These are phyloP conservation scores for Paramecium tetraurelia DNA, from an alignment of 73 alveolate species.

Conservation along the genomic window DNA sequence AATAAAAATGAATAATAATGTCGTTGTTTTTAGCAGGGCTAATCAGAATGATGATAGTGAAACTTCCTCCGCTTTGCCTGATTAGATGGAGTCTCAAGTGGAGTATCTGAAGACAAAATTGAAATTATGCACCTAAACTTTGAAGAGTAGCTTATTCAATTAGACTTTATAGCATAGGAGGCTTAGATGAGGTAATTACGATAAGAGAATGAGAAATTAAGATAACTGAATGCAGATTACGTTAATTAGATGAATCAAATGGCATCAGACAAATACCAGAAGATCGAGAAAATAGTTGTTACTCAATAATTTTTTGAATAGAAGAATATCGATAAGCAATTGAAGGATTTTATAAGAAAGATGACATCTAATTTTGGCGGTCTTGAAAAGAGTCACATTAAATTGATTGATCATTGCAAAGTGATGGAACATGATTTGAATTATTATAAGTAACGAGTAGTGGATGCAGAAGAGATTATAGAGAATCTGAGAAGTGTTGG, in stretches of 20 bases:
- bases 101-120: conserved; percentile 19
- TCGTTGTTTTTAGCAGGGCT: neutral
- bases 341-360: conserved; percentile 59
- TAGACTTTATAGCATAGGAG: neutral
- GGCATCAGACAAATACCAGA: conserved; percentile 50
- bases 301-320: conserved; percentile 55
- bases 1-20: neutral
- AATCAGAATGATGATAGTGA: conserved; percentile 10
- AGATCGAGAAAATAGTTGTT: conserved; percentile 53
- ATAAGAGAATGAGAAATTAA: conserved; percentile 54
- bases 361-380: conserved; percentile 54
- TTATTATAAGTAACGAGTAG: conserved; percentile 45
- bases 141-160: neutral
- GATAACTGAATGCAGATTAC: conserved; percentile 52
- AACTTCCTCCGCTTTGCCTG: neutral
- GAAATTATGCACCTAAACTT: neutral
- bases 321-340: conserved; percentile 39
- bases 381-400: conserved; percentile 41
- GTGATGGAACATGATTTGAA: conserved; percentile 61
- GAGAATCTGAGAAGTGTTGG: conserved; percentile 53
- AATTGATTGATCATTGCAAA: conserved; percentile 60
- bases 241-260: conserved; percentile 41
- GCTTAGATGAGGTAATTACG: neutral
- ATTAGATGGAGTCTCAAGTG: neutral
- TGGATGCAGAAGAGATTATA: conserved; percentile 59